Evolutionary conservation across 228 moss, liverwort and hornwort species (phyloP).

Genomic region (Sphagnum fallax): DNA sequence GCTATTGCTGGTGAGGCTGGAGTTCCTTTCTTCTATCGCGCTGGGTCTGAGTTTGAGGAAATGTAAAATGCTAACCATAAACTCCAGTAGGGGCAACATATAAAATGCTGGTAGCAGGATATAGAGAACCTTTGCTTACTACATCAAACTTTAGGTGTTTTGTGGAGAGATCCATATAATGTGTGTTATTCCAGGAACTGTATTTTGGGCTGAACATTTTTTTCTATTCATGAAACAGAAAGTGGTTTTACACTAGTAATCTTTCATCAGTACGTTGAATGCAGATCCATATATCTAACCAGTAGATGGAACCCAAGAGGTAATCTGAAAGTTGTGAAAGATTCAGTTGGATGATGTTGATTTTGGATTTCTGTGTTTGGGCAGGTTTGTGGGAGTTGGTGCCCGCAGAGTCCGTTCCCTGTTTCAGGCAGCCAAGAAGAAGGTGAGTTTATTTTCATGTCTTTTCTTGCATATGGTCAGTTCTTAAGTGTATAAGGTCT

Average conservation of each 20-base stretch:
- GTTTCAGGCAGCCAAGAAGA: slow-evolving; percentile 98
- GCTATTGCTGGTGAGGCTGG: slow-evolving; percentile 99
- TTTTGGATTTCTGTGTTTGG: slow-evolving; percentile 2
- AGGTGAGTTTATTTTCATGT: slow-evolving; percentile 27
- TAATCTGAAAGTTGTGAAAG: too few species aligned
- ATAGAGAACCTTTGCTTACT: too few species aligned
- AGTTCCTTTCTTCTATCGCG: slow-evolving; percentile 96
- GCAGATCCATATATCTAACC: too few species aligned
- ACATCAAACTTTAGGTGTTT: too few species aligned
- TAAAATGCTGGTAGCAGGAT: too few species aligned
- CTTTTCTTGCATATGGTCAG: background rate
- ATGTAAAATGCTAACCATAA: slow-evolving; percentile 48
- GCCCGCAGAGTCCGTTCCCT: slow-evolving; percentile 94
- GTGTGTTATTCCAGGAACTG: too few species aligned
- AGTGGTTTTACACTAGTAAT: too few species aligned
- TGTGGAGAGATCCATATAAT: too few species aligned
- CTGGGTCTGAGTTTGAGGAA: slow-evolving; percentile 99
- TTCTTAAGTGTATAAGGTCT: background rate
- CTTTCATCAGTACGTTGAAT: too few species aligned
- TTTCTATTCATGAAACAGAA: too few species aligned
- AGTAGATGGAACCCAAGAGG: too few species aligned
- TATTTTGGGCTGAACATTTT: too few species aligned
- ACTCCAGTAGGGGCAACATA: background rate
- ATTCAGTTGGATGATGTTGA: background rate
- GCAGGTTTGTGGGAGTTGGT: slow-evolving; percentile 99